Evolutionary conservation across 2,329 filamentous ascomycete species (phyloP).

Genomic region (Elsinoe necatrix): DNA sequence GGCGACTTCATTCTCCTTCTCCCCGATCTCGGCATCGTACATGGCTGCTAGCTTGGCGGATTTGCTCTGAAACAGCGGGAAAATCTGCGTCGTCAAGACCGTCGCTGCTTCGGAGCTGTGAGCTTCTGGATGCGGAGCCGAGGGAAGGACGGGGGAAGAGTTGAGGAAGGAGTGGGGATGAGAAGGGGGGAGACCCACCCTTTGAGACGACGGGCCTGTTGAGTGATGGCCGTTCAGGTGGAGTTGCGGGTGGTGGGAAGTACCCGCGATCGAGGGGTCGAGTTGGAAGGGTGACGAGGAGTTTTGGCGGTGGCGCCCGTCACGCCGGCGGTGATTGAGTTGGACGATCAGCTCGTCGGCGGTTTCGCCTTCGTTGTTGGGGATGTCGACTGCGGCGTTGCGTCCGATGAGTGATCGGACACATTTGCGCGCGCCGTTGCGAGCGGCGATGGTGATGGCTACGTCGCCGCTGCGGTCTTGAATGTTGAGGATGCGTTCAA

Average conservation of each 20-base stretch:
- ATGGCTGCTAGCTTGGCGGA: conserved; percentile 36
- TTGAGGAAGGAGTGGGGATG: conserved; percentile 8
- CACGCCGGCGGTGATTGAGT: conserved; percentile 56
- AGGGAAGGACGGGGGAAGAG: conserved; percentile 13
- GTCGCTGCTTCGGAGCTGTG: conserved; percentile 39
- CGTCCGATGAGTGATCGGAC: conserved; percentile 61
- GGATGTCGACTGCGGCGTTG: conserved; percentile 73
- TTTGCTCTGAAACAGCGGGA: conserved; percentile 46
- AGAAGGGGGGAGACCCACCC: conserved; percentile 12
- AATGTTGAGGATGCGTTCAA: conserved; percentile 70
- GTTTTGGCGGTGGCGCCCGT: conserved; percentile 49
- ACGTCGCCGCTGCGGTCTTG: conserved; percentile 87
- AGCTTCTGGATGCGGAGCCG: conserved; percentile 6
- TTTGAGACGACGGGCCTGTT: neutral
- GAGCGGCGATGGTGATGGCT: conserved; percentile 75
- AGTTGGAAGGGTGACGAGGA: conserved; percentile 58
- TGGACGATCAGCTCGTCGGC: conserved; percentile 75
- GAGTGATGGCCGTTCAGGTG: neutral
- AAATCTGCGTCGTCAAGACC: conserved; percentile 55
- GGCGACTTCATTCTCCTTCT: conserved; percentile 52
- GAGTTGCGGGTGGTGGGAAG: conserved; percentile 6
- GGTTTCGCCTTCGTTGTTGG: conserved; percentile 71
- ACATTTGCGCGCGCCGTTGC: conserved; percentile 74
- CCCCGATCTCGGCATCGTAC: conserved; percentile 67
- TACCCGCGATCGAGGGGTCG: conserved; percentile 20